Percentiles rank a stretch among this genome's conserved stretches.
Conservation (phyloP, 2,329 filamentous ascomycete species). For the Cordyceps cateniannulata region DNA sequence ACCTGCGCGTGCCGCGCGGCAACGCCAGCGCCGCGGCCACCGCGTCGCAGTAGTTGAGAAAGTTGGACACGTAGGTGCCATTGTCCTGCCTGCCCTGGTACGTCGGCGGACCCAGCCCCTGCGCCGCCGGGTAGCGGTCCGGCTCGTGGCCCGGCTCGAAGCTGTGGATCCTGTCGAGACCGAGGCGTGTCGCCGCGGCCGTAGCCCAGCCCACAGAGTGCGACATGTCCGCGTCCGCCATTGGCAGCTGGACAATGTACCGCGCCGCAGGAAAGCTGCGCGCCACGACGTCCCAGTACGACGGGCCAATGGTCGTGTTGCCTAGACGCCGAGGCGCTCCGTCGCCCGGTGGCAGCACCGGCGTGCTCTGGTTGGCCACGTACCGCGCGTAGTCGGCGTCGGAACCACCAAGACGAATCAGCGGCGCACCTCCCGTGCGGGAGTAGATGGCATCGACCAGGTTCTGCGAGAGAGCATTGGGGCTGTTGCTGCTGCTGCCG, state of each 20-base stretch:
- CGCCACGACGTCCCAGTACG: slow-evolving; percentile 25
- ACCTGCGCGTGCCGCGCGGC: slow-evolving; percentile 22
- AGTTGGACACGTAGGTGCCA: slow-evolving; percentile 29
- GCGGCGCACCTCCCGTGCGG: slow-evolving; percentile 27
- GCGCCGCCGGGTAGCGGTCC: slow-evolving; percentile 24
- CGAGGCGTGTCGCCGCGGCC: slow-evolving; percentile 23
- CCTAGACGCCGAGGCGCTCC: slow-evolving; percentile 27
- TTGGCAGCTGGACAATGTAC: slow-evolving; percentile 30
- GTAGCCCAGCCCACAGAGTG: slow-evolving; percentile 28
- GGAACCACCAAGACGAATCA: slow-evolving; percentile 30
- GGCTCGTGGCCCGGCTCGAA: slow-evolving; percentile 31
- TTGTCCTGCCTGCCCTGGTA: slow-evolving; percentile 29
- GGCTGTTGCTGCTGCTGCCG: slow-evolving; percentile 21
- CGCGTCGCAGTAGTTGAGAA: slow-evolving; percentile 26
- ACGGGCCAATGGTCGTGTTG: slow-evolving; percentile 27
- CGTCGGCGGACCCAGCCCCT: slow-evolving; percentile 24
- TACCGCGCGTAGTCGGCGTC: slow-evolving; percentile 30
- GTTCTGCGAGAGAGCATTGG: slow-evolving; percentile 28
- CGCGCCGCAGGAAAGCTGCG: slow-evolving; percentile 25
- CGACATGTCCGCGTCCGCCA: slow-evolving; percentile 29
- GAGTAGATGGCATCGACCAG: slow-evolving; percentile 27
- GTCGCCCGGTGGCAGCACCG: slow-evolving; percentile 26
- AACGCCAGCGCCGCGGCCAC: slow-evolving; percentile 22
- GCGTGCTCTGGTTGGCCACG: slow-evolving; percentile 24
- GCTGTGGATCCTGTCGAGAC: slow-evolving; percentile 27